Evolutionary conservation across 1,284 basidiomycete species (phyloP).

Genomic region (Rhodofomes roseus): DNA sequence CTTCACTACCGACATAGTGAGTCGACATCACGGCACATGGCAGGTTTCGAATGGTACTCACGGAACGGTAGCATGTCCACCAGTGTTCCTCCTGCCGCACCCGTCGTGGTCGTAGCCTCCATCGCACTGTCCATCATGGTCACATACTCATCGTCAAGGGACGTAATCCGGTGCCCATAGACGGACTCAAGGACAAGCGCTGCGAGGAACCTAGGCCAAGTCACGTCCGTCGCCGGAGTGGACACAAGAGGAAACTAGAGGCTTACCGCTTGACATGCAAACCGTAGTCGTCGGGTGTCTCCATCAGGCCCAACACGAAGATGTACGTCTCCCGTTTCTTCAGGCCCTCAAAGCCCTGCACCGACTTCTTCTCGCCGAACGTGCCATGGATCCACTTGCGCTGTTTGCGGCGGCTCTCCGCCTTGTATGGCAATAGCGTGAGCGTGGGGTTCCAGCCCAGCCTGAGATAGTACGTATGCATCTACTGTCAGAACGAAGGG

Average conservation of each 20-base stretch:
- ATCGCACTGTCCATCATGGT: neutral
- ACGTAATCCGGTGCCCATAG: neutral
- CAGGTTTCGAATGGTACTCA: neutral
- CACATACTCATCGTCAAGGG: neutral
- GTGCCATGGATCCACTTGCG: slow-evolving; percentile 22
- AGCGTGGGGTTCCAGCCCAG: neutral
- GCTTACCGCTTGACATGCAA: slow-evolving; percentile 15
- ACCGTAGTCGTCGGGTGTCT: slow-evolving; percentile 13
- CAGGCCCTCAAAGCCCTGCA: slow-evolving; percentile 11
- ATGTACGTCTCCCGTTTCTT: slow-evolving; percentile 15
- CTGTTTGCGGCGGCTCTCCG: slow-evolving; percentile 18
- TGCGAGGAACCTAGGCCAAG: neutral
- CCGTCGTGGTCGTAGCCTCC: neutral
- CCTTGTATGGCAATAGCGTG: neutral
- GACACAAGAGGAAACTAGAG: neutral
- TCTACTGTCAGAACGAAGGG: neutral
- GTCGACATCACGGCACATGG: neutral
- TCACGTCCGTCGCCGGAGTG: neutral
- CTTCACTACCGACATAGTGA: neutral
- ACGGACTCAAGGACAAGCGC: neutral
- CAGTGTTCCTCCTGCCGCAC: neutral
- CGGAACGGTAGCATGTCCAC: neutral
- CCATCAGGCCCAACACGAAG: slow-evolving; percentile 14
- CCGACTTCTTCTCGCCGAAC: slow-evolving; percentile 13
- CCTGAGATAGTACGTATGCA: neutral